Evolutionary conservation across 1,139 yeast species (phyloP), one percentile per base, ranked within the genome.

Genomic region (Blastobotrys aristatus): DNA sequence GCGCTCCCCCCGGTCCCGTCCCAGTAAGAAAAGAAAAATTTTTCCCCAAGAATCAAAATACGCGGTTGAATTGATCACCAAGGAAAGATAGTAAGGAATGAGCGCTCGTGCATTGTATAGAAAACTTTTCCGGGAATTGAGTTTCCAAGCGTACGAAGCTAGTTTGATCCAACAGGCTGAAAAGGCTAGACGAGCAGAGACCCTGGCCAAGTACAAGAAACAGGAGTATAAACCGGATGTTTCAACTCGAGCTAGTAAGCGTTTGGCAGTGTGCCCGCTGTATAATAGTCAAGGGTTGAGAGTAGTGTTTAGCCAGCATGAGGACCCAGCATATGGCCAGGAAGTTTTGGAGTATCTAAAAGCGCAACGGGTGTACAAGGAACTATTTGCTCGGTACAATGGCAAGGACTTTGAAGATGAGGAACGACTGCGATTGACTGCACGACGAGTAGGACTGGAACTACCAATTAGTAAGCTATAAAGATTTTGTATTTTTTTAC

Each of bases 401-500:
- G 95, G 95, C 1, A 73, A 85, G 53, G 77, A 78, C 35, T 77
- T 84, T 80, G 76, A 80, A 29, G 95, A 85, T 59, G 79, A 77
- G 49, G 96, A 90, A 52, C 81, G 84, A 50, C 82, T 90, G 22
- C 72, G 80, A 57, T 78, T 77, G 60, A 83, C 95, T 3, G 98
- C 97, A 4, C 76, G 82, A 50, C 75, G 82, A 54, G 98, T 92
- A 13, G 98, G 98, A 0, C 74, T 90, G 48, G 76, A 77, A 48
- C 68, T 81, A 14, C 87, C 86, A 1, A 18, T 27, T 36, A 5
- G 26, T n/a, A 32, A 24, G 17, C 30, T 22, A 8, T 10, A 21
- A 10, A 33, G 14, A 21, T 14, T 17, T 10, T 21, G n/a, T 26
- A 26, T 4, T 24, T 36, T 36, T 17, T 8, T 34, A 18, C 38